Evolutionary conservation across 2,329 filamentous ascomycete species (phyloP).

Genomic region (Tolypocladium cylindrosporum): DNA sequence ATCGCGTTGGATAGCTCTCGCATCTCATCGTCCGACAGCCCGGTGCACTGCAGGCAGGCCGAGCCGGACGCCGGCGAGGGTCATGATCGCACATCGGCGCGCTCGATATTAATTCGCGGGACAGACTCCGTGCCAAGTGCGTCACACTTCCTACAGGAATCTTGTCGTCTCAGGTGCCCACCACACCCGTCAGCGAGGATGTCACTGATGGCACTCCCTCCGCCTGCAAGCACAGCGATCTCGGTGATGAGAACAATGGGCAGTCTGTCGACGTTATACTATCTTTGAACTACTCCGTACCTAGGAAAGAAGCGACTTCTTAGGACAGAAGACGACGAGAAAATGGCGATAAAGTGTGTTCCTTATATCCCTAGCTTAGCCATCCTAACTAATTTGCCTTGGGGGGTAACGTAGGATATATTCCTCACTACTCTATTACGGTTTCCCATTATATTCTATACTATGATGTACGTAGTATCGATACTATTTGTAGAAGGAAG

Average conservation of each 20-base stretch:
- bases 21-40: too few species aligned
- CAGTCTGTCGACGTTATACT: neutral
- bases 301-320: neutral
- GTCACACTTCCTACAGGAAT: neutral
- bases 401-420: neutral
- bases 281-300: too few species aligned
- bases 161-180: too few species aligned
- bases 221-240: too few species aligned
- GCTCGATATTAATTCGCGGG: neutral
- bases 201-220: neutral
- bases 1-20: too few species aligned
- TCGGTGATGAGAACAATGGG: neutral
- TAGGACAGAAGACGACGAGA: too few species aligned
- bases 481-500: neutral
- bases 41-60: too few species aligned
- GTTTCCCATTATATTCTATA: neutral
- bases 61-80: neutral
- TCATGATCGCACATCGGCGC: neutral
- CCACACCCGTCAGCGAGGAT: neutral
- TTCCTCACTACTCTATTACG: neutral
- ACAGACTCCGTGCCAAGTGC: neutral
- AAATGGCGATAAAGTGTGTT: too few species aligned
- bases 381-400: neutral
- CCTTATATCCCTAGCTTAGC: neutral
- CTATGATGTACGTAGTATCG: neutral